Base-by-base conservation (phyloP, 768 basidiomycete genomes). In the Suillus brevipes region DNA sequence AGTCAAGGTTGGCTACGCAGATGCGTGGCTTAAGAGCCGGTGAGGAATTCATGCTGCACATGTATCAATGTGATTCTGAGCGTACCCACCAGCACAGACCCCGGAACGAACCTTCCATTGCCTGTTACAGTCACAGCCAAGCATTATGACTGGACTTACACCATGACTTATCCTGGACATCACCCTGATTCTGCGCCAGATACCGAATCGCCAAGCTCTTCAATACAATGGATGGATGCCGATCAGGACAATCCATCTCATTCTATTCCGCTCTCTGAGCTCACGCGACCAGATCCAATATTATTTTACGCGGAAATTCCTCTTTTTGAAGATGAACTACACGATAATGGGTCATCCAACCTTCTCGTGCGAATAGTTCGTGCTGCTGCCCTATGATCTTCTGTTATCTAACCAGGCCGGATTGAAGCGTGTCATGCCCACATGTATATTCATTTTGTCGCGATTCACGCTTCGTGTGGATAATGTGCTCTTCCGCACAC, bases 91-190 rank as follows among this genome's bases (percentile, higher is more conserved):
- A 93, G 92, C 70, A 91, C 89, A 71, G 87, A 84, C 61, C 85
- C 91, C 0, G 80, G 82, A 28, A 88, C 92, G 16, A 76, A 74
- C 49, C 75, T 87, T 14, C 87, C 89, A 0, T 86, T 92, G 79
- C 91, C 92, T 4, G 76, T 83, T 67, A 91, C 91, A 6, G 85
- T 88, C 25, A 73, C 83, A 0, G 90, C 94, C 9, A 97, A 96
- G 70, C 91, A 90, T 0, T 98, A 93, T 76, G 97, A 99, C 73
- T 99, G 97, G 97, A 99, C 97, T 13, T 99, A 97, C 75, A 97
- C 96, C 3, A 93, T 95, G 2, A 87, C 84, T 4, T 95, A 98
- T 69, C 71, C 87, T 0, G 97, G 97, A 0, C 87, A 90, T 68
- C 69, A 66, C 23, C 63, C 60, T 25, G 38, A 60, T 14, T 28